Conservation (phyloP, 139 green algal species). For the Tetradesmus lagerheimii region DNA sequence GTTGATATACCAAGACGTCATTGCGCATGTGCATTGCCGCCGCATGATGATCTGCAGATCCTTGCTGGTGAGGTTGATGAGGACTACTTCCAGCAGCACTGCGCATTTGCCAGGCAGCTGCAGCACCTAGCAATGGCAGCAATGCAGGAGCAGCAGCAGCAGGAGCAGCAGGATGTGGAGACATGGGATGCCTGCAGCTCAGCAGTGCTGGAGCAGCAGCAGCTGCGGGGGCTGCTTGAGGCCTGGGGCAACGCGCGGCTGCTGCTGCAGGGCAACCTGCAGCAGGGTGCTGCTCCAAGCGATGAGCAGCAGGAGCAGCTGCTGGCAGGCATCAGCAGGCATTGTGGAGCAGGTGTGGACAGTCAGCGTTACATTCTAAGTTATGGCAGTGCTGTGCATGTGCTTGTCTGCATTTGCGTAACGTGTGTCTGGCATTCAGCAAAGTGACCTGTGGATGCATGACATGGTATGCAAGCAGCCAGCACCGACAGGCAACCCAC, state of each 20-base stretch:
- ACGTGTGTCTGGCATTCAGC: too few relatives aligned
- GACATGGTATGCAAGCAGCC: too few relatives aligned
- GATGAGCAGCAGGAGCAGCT: background rate
- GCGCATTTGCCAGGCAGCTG: background rate
- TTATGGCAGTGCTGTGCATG: background rate
- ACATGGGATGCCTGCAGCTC: background rate
- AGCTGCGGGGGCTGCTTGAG: background rate
- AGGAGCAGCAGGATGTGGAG: background rate
- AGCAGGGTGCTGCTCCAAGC: background rate
- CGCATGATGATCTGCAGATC: background rate
- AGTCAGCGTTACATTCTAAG: background rate
- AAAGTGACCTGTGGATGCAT: too few relatives aligned
- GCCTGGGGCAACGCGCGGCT: background rate
- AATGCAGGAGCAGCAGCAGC: background rate
- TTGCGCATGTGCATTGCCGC: background rate
- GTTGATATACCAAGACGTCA: too few relatives aligned
- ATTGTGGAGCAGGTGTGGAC: background rate
- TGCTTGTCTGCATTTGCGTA: too few relatives aligned
- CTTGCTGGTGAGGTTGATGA: conserved; percentile 19
- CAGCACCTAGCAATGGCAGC: background rate
- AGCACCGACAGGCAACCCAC: too few relatives aligned
- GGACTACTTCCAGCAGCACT: conserved; percentile 31
- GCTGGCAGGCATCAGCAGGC: background rate
- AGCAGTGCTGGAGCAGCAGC: background rate
- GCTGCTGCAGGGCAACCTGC: background rate